Conservation (phyloP, 768 basidiomycete genomes). For the Clitopilus hobsonii region DNA sequence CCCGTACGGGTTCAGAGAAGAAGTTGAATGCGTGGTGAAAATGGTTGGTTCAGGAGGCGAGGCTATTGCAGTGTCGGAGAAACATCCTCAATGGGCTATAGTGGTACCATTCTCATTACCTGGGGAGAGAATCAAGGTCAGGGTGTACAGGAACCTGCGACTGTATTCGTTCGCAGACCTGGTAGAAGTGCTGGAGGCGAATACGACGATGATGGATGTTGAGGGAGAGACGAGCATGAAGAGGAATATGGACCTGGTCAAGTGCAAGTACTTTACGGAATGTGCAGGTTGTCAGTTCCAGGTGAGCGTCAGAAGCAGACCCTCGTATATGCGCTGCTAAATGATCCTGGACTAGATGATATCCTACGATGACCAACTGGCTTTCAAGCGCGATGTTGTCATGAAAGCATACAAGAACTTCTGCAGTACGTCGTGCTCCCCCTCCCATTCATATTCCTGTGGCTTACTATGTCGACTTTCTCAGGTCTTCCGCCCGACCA, state of each 20-base stretch:
- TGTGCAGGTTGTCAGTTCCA: conserved; percentile 97
- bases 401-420: conserved; percentile 80
- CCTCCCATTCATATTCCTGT: not conserved
- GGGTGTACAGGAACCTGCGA: conserved; percentile 65
- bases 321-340: not conserved
- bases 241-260: conserved; percentile 29
- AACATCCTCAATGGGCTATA: conserved; percentile 69
- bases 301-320: conserved; percentile 30
- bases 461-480: conserved; percentile 1
- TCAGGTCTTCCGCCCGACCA: conserved; percentile 49
- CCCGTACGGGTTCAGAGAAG: conserved; percentile 56
- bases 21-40: conserved; percentile 63
- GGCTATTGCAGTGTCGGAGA: conserved; percentile 52
- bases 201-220: conserved; percentile 59
- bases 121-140: conserved; percentile 71
- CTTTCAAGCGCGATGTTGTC: conserved; percentile 82
- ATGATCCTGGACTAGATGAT: conserved; percentile 54
- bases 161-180: conserved; percentile 77
- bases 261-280: conserved; percentile 83
- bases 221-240: conserved; percentile 10
- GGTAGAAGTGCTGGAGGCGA: conserved; percentile 59
- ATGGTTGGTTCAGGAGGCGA: conserved; percentile 69
- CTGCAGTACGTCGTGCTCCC: conserved; percentile 40
- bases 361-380: conserved; percentile 81
- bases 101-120: conserved; percentile 83